These are phyloP conservation scores for Lactifluus echinatus DNA, from an alignment of 768 basidiomycete genomes.

Conservation along the genomic window DNA sequence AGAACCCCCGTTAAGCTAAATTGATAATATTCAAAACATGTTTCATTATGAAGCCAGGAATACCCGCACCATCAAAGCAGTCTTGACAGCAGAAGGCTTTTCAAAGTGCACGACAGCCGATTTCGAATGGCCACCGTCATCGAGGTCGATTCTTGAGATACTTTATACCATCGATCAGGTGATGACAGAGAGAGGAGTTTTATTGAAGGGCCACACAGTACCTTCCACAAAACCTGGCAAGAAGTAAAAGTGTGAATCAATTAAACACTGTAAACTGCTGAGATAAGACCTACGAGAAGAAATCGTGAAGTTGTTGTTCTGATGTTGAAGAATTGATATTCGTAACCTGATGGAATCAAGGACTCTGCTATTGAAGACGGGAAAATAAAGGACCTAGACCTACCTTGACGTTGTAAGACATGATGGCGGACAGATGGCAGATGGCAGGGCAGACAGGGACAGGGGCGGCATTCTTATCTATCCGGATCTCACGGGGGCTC, in stretches of 20 bases:
- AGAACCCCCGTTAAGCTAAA: slow-evolving; percentile 61
- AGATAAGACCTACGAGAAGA: slow-evolving; percentile 58
- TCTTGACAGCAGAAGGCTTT: slow-evolving; percentile 76
- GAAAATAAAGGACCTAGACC: neutral
- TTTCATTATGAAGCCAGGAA: too few species aligned
- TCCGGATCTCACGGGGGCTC: too few species aligned
- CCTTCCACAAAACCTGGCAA: slow-evolving; percentile 78
- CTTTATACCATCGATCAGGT: slow-evolving; percentile 30
- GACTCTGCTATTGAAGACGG: too few species aligned
- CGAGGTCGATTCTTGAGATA: slow-evolving; percentile 57
- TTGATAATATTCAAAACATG: neutral
- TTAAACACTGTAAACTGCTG: neutral
- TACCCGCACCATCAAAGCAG: slow-evolving; percentile 63
- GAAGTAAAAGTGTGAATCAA: neutral
- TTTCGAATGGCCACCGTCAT: slow-evolving; percentile 32
- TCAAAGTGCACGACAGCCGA: slow-evolving; percentile 76
- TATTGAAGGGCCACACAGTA: slow-evolving; percentile 28
- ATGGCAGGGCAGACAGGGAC: neutral
- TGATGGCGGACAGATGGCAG: neutral
- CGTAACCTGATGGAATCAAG: slow-evolving; percentile 45
- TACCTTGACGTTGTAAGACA: slow-evolving; percentile 15
- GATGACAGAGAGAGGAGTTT: neutral
- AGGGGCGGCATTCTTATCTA: too few species aligned
- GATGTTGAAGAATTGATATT: slow-evolving; percentile 60
- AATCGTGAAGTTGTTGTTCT: slow-evolving; percentile 61